A percentile compares a stretch with the other conserved stretches of the same genome.
Conservation (phyloP, 495 filamentous ascomycete species). For the Staphylotrichum longicolle region DNA sequence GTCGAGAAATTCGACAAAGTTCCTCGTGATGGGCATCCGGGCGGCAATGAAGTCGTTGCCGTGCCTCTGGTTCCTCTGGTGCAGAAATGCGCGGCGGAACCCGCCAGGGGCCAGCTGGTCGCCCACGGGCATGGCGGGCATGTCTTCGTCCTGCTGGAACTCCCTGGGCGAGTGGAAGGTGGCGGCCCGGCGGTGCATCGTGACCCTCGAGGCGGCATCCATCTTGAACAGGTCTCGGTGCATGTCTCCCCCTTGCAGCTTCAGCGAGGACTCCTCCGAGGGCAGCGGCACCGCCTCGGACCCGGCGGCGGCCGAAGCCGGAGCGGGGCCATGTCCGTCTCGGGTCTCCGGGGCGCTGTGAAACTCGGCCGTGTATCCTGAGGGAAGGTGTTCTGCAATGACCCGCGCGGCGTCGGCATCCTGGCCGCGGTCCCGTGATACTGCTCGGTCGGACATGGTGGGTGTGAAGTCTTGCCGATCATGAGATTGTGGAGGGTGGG, state of each 20-base stretch:
- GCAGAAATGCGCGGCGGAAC: conserved; percentile 60
- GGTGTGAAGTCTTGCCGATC: not conserved
- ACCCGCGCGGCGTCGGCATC: conserved; percentile 38
- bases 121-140: conserved; percentile 40
- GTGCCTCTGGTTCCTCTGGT: conserved; percentile 51
- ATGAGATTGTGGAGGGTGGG: not conserved
- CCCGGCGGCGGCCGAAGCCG: conserved; percentile 34
- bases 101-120: conserved; percentile 59
- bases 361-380: conserved; percentile 48
- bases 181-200: conserved; percentile 51
- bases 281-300: conserved; percentile 32
- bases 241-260: conserved; percentile 65
- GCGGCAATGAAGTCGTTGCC: conserved; percentile 42
- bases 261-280: conserved; percentile 55
- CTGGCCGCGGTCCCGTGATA: conserved; percentile 16
- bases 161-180: conserved; percentile 54
- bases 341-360: conserved; percentile 15
- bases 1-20: conserved; percentile 67
- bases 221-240: conserved; percentile 68
- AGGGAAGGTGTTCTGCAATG: conserved; percentile 45
- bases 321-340: conserved; percentile 8
- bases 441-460: conserved; percentile 13
- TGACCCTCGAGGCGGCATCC: conserved; percentile 48
- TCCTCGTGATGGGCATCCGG: conserved; percentile 53
- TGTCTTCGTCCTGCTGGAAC: conserved; percentile 26